Conservation (phyloP, 345 rosid species). For the Citrus unshiu region DNA sequence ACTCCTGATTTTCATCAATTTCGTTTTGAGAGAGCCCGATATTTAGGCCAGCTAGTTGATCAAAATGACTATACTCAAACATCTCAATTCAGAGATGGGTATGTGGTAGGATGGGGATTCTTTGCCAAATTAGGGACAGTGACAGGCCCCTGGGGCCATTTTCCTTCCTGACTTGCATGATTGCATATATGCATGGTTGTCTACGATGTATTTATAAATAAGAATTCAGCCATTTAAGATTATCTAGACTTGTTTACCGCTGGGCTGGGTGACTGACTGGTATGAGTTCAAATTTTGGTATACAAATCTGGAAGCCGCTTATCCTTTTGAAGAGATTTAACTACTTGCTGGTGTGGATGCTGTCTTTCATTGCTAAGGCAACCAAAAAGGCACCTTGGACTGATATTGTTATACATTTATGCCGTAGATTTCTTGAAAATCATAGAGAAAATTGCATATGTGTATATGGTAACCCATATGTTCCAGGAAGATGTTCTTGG, state of each 20-base stretch:
- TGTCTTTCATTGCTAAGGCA: background rate
- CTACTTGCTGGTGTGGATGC: background rate
- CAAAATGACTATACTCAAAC: background rate
- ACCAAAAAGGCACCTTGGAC: background rate
- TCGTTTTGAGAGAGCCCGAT: background rate
- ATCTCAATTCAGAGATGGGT: background rate
- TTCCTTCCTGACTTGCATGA: background rate
- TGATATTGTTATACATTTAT: too few relatives aligned
- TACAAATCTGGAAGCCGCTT: too few relatives aligned
- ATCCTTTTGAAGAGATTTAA: background rate
- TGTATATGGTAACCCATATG: too few relatives aligned
- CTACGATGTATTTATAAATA: background rate
- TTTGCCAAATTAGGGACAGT: background rate
- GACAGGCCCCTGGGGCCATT: background rate
- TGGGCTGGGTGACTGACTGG: too few relatives aligned
- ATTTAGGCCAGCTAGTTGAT: background rate
- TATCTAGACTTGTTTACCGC: too few relatives aligned
- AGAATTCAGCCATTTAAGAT: background rate
- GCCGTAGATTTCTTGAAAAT: background rate
- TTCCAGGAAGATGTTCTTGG: background rate
- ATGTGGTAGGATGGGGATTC: background rate
- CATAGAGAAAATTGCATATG: background rate
- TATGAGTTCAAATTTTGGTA: too few relatives aligned
- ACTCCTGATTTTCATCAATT: background rate
- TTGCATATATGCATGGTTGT: background rate